phyloP scores from a whole-genome alignment of 2,329 filamentous ascomycete species.

The Thielaviopsis musarum region DNA sequence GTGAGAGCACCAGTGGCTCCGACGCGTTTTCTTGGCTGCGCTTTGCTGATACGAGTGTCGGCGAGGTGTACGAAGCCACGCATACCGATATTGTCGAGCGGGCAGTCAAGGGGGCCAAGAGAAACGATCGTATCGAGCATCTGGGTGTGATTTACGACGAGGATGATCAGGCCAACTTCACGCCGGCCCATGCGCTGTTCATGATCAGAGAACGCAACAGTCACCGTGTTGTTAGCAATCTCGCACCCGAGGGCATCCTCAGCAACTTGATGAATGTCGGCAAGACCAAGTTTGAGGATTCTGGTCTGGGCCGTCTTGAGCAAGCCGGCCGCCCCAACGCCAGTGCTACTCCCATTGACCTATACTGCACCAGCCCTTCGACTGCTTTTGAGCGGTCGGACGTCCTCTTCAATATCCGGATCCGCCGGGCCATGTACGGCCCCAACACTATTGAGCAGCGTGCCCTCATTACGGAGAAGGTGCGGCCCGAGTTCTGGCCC shows the following conservation, averaged over 20 bases:
- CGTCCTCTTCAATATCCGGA: constrained; percentile 52
- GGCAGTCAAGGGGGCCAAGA: constrained; percentile 41
- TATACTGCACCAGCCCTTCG: constrained; percentile 55
- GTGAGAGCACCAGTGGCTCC: constrained; percentile 40
- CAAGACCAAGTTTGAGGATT: constrained; percentile 42
- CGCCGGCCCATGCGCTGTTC: constrained; percentile 63
- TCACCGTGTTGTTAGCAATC: constrained; percentile 47
- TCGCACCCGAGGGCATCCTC: constrained; percentile 57
- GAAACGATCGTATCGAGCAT: constrained; percentile 42
- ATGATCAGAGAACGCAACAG: constrained; percentile 59
- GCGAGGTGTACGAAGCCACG: constrained; percentile 54
- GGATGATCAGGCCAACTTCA: constrained; percentile 44
- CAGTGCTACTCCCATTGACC: constrained; percentile 70
- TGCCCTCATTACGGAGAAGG: constrained; percentile 55
- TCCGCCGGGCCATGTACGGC: constrained; percentile 63
- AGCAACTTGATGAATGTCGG: constrained; percentile 66
- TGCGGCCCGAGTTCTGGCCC: constrained; percentile 50
- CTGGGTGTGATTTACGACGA: constrained; percentile 58
- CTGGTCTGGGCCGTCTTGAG: constrained; percentile 64
- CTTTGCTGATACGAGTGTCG: constrained; percentile 61
- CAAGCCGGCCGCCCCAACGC: constrained; percentile 63
- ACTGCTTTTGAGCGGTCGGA: constrained; percentile 35
- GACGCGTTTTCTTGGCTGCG: constrained; percentile 77
- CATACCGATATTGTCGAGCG: constrained; percentile 58
- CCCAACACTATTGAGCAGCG: constrained; percentile 48